These are phyloP conservation scores for Cylindrotheca closterium DNA, from an alignment of 108 stramenopile species.

Conservation along the genomic window DNA sequence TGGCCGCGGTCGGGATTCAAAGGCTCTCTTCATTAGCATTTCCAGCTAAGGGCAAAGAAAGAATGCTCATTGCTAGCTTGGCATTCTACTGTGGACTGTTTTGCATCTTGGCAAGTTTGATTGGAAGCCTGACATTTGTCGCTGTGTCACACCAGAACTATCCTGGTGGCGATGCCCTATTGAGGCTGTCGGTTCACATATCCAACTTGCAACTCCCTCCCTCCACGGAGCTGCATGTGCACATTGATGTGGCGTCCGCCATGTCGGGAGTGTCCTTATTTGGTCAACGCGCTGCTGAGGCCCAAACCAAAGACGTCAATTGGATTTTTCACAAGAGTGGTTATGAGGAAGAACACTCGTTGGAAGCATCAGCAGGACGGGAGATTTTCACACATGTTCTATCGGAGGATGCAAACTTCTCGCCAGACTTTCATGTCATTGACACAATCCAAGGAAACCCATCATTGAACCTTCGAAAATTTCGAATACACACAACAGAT, in stretches of 20 bases:
- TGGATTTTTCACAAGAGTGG: conserved; percentile 74
- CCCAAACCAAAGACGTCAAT: conserved; percentile 9
- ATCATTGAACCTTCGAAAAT: conserved; percentile 42
- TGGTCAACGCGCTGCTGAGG: conserved; percentile 64
- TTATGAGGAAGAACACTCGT: conserved; percentile 70
- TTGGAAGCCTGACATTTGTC: conserved; percentile 66
- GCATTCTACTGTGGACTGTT: conserved; percentile 35
- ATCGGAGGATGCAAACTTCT: conserved; percentile 48
- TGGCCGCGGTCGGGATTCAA: conserved; percentile 74
- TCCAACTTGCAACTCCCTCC: conserved; percentile 2
- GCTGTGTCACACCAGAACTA: conserved; percentile 74
- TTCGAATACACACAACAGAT: conserved; percentile 47
- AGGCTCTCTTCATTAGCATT: conserved; percentile 50
- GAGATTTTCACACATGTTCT: conserved; percentile 59
- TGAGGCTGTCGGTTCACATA: conserved; percentile 23
- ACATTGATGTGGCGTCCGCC: conserved; percentile 82
- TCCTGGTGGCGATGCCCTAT: conserved; percentile 80
- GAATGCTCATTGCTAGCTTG: conserved; percentile 31
- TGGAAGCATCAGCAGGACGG: not conserved
- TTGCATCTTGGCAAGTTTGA: conserved; percentile 38
- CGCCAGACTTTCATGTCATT: conserved; percentile 51
- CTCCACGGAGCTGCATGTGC: conserved; percentile 40
- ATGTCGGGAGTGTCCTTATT: conserved; percentile 91
- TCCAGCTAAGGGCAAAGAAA: conserved; percentile 28
- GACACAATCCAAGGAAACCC: conserved; percentile 65